These are phyloP conservation scores for Pichia sp. DNA, from an alignment of 1,139 yeast species.

Conservation along the genomic window DNA sequence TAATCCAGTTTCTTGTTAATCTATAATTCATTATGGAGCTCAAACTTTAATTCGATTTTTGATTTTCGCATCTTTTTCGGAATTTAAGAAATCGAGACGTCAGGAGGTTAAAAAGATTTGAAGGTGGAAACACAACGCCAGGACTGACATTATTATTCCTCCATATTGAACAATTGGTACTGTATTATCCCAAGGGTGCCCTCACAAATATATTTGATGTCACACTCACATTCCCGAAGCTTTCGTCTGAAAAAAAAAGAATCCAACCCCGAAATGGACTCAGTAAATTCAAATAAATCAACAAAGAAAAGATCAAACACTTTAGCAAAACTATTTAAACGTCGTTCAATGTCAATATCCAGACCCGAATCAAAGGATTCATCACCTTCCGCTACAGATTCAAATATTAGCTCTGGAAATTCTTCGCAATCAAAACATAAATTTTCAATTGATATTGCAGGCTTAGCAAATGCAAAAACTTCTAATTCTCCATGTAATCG, in stretches of 20 bases:
- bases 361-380: not conserved
- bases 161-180: not conserved
- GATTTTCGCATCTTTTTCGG: not conserved
- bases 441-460: not conserved
- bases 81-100: not conserved
- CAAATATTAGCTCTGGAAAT: not conserved
- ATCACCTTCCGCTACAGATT: not conserved
- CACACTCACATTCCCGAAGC: not conserved
- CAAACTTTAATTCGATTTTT: not conserved
- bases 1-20: not conserved
- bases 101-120: not conserved
- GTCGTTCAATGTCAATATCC: conserved; percentile 7
- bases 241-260: conserved; percentile 8
- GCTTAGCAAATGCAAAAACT: not conserved
- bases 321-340: conserved; percentile 8
- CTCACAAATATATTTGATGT: not conserved
- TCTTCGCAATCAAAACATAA: not conserved
- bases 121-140: not conserved
- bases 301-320: conserved; percentile 4
- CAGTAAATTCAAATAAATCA: not conserved
- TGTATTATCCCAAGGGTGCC: not conserved
- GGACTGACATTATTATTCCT: not conserved
- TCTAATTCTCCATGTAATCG: not conserved
- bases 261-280: not conserved
- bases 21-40: not conserved